Conservation (phyloP, 2,329 filamentous ascomycete genomes). For the Dactylella cylindrospora region DNA sequence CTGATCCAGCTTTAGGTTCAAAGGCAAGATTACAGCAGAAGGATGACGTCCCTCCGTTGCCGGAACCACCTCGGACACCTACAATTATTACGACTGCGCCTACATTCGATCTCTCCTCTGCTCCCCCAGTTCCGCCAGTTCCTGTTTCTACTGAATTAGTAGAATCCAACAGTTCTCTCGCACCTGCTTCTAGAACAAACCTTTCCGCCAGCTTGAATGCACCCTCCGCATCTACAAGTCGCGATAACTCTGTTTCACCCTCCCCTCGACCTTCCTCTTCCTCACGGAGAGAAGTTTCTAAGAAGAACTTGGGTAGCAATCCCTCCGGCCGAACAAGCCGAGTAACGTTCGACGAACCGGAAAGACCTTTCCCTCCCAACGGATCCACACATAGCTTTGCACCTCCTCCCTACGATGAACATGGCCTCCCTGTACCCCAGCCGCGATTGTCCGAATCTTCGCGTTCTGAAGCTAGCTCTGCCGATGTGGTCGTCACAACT, state of each 20-base stretch:
- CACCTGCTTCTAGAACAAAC: conserved; percentile 44
- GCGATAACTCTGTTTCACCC: conserved; percentile 47
- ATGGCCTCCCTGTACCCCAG: conserved; percentile 65
- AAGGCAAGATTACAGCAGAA: conserved; percentile 39
- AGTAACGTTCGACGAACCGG: conserved; percentile 65
- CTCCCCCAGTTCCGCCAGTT: conserved; percentile 23
- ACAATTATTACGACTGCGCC: conserved; percentile 90
- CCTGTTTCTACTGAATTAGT: conserved; percentile 8
- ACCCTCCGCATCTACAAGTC: conserved; percentile 43
- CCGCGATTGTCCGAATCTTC: conserved; percentile 81
- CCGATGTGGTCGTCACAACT: conserved; percentile 63
- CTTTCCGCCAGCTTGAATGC: conserved; percentile 25
- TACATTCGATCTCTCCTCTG: conserved; percentile 61
- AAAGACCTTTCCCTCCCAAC: conserved; percentile 57
- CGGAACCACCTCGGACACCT: conserved; percentile 53
- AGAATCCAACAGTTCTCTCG: conserved; percentile 53
- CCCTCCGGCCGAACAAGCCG: conserved; percentile 56
- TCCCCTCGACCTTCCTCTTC: conserved; percentile 47
- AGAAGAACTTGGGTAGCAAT: conserved; percentile 61
- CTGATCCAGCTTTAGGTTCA: conserved; percentile 47
- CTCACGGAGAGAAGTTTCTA: conserved; percentile 49
- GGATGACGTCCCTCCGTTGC: conserved; percentile 43
- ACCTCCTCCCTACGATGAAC: conserved; percentile 64
- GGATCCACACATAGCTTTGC: conserved; percentile 53
- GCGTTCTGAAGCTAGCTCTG: conserved; percentile 79